A percentile compares a stretch with the other conserved stretches of the same genome.
Evolutionary conservation across 306 rosid genomes (phyloP).

Genomic region (Corylus avellana): DNA sequence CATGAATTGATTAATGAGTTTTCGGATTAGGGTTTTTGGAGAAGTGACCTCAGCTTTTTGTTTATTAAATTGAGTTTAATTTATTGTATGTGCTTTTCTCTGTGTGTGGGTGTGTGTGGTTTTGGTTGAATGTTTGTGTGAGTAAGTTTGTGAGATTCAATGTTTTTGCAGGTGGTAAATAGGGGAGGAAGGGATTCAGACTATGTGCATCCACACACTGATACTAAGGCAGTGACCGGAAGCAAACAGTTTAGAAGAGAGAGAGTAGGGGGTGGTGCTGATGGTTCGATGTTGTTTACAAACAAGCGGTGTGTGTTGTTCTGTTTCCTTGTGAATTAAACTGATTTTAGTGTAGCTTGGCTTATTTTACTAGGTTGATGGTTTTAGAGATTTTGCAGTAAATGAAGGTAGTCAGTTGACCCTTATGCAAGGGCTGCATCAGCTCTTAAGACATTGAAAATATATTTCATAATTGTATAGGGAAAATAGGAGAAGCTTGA

Average conservation of each 20-base stretch:
- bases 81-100: not conserved
- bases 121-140: not conserved
- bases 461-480: not conserved
- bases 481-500: not conserved
- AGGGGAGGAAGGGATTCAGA: conserved; percentile 41
- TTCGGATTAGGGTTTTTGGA: not conserved
- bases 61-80: not conserved
- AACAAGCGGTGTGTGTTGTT: conserved; percentile 40
- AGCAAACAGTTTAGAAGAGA: conserved; percentile 39
- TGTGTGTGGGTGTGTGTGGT: not conserved
- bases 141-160: not conserved
- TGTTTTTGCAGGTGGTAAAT: conserved; percentile 51
- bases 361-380: not conserved
- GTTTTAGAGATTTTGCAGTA: not conserved
- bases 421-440: not conserved
- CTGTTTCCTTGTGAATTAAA: not conserved
- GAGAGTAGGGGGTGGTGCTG: conserved; percentile 33
- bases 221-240: conserved; percentile 31
- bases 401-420: not conserved
- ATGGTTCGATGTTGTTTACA: conserved; percentile 23
- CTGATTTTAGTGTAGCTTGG: not conserved
- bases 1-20: not conserved
- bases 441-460: not conserved
- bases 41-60: not conserved
- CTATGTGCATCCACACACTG: conserved; percentile 13